phyloP scores from a whole-genome alignment of 2,329 filamentous ascomycete species.

The Ophiostoma piceae region DNA sequence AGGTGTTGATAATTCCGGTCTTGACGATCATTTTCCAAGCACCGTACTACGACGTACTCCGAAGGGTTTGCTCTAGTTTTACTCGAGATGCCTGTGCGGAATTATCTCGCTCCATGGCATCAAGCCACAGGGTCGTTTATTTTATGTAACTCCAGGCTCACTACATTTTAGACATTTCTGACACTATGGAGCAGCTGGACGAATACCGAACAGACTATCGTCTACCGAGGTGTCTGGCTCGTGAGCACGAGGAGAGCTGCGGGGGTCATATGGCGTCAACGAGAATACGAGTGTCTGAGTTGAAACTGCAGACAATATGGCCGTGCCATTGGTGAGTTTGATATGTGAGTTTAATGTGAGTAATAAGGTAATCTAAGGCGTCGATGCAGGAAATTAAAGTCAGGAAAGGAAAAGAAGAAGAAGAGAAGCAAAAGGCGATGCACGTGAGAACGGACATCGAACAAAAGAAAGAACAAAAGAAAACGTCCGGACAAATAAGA shows the following conservation, averaged over 20 bases:
- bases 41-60: slow-evolving; percentile 13
- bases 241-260: slow-evolving; percentile 3
- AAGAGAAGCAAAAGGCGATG: neutral
- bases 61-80: neutral
- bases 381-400: neutral
- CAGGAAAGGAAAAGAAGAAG: neutral
- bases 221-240: slow-evolving; percentile 4
- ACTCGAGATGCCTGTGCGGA: neutral
- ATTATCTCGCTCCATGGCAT: neutral
- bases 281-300: neutral
- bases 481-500: neutral
- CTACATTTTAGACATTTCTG: neutral
- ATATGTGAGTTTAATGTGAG: neutral
- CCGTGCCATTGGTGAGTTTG: too few species aligned
- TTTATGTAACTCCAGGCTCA: slow-evolving; percentile 3
- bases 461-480: neutral
- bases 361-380: neutral
- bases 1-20: neutral
- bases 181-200: neutral
- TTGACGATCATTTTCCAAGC: neutral
- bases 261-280: slow-evolving; percentile 9
- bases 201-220: neutral
- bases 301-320: neutral
- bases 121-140: neutral
- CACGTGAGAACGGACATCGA: neutral